Evolutionary conservation across 768 basidiomycete genomes (phyloP).

Genomic region (Leccinum uliginosum): DNA sequence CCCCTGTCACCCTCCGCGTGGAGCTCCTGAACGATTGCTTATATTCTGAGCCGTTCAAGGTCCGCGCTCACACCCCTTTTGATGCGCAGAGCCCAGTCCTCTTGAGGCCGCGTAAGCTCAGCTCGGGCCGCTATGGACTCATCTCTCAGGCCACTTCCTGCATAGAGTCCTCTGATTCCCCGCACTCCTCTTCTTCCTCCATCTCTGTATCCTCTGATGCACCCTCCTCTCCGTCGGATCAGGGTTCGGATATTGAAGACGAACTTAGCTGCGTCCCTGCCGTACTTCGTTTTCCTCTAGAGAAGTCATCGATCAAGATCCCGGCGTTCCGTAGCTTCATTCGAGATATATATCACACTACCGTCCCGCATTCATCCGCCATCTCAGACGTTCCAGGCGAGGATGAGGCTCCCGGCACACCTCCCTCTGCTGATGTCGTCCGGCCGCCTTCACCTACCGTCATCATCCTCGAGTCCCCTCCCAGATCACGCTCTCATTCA

Average conservation of each 20-base stretch:
- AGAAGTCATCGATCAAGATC: constrained; percentile 25
- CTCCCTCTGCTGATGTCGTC: neutral
- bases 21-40: constrained; percentile 38
- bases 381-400: constrained; percentile 8
- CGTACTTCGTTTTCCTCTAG: constrained; percentile 13
- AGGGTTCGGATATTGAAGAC: constrained; percentile 56
- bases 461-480: constrained; percentile 11
- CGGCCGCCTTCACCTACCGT: constrained; percentile 17
- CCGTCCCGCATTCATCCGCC: constrained; percentile 8
- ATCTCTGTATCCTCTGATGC: constrained; percentile 36
- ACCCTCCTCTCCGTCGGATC: constrained; percentile 30
- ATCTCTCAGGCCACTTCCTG: constrained; percentile 29
- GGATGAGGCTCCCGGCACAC: constrained; percentile 9
- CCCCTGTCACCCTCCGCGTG: constrained; percentile 58
- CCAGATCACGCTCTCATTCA: constrained; percentile 38
- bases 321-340: constrained; percentile 31
- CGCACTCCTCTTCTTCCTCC: constrained; percentile 34
- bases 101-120: constrained; percentile 29
- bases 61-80: constrained; percentile 6
- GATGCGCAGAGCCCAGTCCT: constrained; percentile 29
- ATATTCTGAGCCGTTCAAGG: constrained; percentile 18
- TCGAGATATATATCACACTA: constrained; percentile 22
- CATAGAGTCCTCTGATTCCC: constrained; percentile 26
- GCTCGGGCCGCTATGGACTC: constrained; percentile 63
- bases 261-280: constrained; percentile 23